Evolutionary conservation across 352 stramenopile species (phyloP), one percentile per base, ranked within the genome.

Genomic region (Thalassiosira hispida): DNA sequence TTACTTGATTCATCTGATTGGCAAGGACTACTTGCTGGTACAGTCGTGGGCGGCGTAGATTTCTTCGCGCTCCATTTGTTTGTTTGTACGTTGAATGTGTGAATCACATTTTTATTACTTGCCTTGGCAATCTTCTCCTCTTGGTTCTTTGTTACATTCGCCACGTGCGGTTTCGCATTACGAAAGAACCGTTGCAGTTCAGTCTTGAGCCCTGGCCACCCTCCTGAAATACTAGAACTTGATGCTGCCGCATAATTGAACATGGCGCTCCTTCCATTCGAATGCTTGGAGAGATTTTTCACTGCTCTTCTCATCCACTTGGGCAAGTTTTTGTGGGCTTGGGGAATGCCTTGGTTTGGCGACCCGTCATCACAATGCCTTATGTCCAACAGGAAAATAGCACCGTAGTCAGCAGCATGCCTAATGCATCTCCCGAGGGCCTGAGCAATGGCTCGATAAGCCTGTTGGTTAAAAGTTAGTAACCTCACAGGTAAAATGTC

Each of bases 221-320:
- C 60, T 25, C 75, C 65, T 16, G 47, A 33, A 47, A 83, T 55
- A 38, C 8, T 38, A 11, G 38, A 46, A 35, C 53, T 78, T 14
- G 77, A 77, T 2, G 61, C 33, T 49, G 67, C 64, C 16, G n/a
- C 31, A 42, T 83, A 75, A 64, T 74, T 61, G 22, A 76, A 73
- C 38, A 82, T 74, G 16, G 69, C 60, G 38, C 52, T 72, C 35
- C 63, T 73, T 12, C 38, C 56, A 9, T 33, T 67, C 31, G 52
- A 59, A 55, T 66, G 52, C 20, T 62, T 79, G 29, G 23, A 52
- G 33, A 91, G 59, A 73, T 88, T 93, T 20, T 79, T 70, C 4
- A 93, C 78, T 33, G 49, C 51, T 31, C 66, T 52, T 46, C 81
- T 77, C 84, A 93, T 92, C 88, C 88, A 93, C 62, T 92, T 92